Base-by-base conservation (phyloP, 2,329 filamentous ascomycete genomes). In the Cucurbitaria berberidis region DNA sequence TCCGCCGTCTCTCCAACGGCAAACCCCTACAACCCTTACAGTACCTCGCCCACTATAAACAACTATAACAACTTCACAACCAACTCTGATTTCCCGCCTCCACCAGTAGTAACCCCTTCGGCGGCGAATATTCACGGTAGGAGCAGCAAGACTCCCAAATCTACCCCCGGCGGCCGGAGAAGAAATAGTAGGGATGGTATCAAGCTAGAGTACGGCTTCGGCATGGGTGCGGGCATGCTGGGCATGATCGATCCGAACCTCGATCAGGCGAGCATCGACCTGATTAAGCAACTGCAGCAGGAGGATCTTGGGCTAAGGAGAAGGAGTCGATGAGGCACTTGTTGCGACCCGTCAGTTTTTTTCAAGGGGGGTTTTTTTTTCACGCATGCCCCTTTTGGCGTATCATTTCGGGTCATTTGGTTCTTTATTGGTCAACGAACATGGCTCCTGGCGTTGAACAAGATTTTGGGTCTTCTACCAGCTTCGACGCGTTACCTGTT, bases 251-350 rank as follows among this genome's bases (percentile, higher is more conserved):
- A 66, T 38, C 61, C 62, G 1, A 64, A 64, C 35, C 63, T 67
- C 10, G 64, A 67, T 29, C 61, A 67, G 39, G 65, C 63, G 24
- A 66, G 63, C 18, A 55, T 63, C 36, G 62, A 68, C 24, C 55
- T 68, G 11, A 66, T 66, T 45, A 63, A 66, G 56, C 67, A 74
- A 48, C 52, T 76, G 51, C 64, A 69, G 46, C 59, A 63, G 7
- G 62, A 72, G 41, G 70, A 72, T 38, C 55, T 65, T 38, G 70
- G 72, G 1, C 40, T 75, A 38, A 50, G 73, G 35, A 55, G 68
- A 19, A 46, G 66, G 32, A 69, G 67, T 52, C 60, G 66, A n/a
- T 64, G 43, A 64, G 47, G 3, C 10, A 16, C 8, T 36, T 27
- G 34, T 30, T 30, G 3, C 13, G 8, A 7, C 10, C 29, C 5